Percentiles rank a stretch among this genome's conserved stretches.
Evolutionary conservation across 2,329 filamentous ascomycete species (phyloP).

Genomic region (Rosellinia necatrix): DNA sequence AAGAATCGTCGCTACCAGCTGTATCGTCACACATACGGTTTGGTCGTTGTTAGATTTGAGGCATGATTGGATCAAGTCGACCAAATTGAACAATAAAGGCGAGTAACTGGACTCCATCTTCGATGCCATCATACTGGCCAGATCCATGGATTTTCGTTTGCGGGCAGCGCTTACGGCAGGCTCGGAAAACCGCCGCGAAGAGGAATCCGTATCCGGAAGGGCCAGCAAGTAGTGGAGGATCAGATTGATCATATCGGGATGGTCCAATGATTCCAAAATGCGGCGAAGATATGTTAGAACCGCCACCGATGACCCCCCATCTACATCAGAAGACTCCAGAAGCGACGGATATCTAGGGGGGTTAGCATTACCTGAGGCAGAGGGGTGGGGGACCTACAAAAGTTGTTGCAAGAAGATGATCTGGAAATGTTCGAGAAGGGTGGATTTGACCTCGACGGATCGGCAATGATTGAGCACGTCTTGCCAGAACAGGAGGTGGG

Average conservation of each 20-base stretch:
- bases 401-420: constrained; percentile 95
- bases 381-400: constrained; percentile 60
- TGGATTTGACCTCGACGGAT: constrained; percentile 89
- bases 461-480: constrained; percentile 95
- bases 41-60: constrained; percentile 83
- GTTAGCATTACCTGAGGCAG: constrained; percentile 16
- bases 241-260: constrained; percentile 91
- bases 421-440: constrained; percentile 93
- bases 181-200: constrained; percentile 44
- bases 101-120: constrained; percentile 75
- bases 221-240: constrained; percentile 92
- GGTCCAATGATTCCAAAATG: constrained; percentile 88
- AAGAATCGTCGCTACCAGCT: constrained; percentile 83
- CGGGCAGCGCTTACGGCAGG: constrained; percentile 70
- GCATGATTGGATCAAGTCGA: constrained; percentile 87
- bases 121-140: constrained; percentile 77
- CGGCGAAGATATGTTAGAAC: constrained; percentile 91
- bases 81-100: constrained; percentile 88
- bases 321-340: constrained; percentile 93
- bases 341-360: constrained; percentile 81
- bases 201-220: constrained; percentile 63
- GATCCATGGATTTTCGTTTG: constrained; percentile 85
- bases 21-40: constrained; percentile 86
- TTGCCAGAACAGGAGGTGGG: constrained; percentile 96
- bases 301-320: constrained; percentile 94